Percentiles rank a stretch among this genome's conserved stretches.
Evolutionary conservation across 2,329 filamentous ascomycete genomes (phyloP).

Genomic region (Talaromyces sp.): DNA sequence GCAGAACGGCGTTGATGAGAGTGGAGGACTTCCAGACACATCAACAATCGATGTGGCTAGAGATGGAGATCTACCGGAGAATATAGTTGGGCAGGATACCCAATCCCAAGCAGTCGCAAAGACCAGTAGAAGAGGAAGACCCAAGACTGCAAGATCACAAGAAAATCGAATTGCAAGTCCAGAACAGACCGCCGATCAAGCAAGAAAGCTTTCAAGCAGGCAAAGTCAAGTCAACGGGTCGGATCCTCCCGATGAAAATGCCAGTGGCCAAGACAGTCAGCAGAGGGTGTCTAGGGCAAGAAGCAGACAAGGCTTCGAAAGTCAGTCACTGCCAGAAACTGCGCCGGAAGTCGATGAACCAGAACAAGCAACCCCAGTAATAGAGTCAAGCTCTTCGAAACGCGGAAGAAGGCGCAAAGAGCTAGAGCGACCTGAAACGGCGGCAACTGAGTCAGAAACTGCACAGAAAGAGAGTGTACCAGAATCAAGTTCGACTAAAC

Average conservation of each 20-base stretch:
- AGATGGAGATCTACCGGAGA: background rate
- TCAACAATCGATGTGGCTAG: background rate
- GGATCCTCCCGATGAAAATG: background rate
- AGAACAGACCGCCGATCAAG: background rate
- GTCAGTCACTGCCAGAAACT: background rate
- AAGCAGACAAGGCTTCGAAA: background rate
- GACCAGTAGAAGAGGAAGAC: constrained; percentile 4
- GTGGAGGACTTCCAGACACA: background rate
- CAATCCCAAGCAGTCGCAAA: background rate
- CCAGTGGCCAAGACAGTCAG: background rate
- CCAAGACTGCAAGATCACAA: background rate
- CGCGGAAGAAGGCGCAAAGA: background rate
- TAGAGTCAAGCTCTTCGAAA: background rate
- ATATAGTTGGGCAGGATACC: background rate
- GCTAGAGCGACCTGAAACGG: background rate
- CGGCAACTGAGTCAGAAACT: background rate
- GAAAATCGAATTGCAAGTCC: background rate
- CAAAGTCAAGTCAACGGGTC: background rate
- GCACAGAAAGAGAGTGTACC: background rate
- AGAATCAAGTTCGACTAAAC: background rate
- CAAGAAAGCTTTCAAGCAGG: background rate
- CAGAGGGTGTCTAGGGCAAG: background rate
- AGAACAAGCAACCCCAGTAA: background rate
- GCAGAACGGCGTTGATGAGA: background rate
- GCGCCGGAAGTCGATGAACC: background rate